Conservation (phyloP, 805 yeast species). For the Metschnikowia henanensis region DNA sequence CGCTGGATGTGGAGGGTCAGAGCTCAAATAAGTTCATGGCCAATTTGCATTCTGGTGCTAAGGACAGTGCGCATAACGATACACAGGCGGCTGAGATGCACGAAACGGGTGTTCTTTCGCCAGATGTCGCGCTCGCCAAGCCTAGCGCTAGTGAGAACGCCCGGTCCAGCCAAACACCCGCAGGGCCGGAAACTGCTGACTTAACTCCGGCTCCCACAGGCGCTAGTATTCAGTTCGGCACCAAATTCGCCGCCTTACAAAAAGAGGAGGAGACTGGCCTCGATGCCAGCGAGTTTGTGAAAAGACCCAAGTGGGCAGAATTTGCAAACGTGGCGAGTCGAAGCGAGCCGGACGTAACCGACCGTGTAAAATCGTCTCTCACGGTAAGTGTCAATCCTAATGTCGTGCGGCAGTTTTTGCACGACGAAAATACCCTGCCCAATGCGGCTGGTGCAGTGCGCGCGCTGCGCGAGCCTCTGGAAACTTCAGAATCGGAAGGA, state of each 20-base stretch:
- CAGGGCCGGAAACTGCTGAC: background rate
- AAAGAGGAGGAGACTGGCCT: background rate
- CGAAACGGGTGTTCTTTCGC: background rate
- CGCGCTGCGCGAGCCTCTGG: background rate
- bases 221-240: too few species aligned
- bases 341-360: background rate
- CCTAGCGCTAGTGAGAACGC: background rate
- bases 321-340: background rate
- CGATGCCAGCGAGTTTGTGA: background rate
- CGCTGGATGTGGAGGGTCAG: background rate
- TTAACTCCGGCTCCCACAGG: background rate
- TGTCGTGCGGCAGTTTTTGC: slow-evolving; percentile 9
- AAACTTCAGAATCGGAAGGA: background rate
- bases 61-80: background rate
- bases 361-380: background rate
- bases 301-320: slow-evolving; percentile 7
- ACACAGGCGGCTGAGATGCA: background rate
- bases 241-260: too few species aligned
- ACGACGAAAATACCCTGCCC: slow-evolving; percentile 3
- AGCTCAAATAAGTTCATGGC: too few species aligned
- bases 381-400: background rate
- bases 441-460: slow-evolving; percentile 1
- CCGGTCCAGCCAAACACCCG: background rate
- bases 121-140: background rate
- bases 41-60: background rate